Percentiles rank a stretch among this genome's conserved stretches.
Evolutionary conservation across 179 eudicot species (phyloP).

Genomic region (Amaranthus tricolor): DNA sequence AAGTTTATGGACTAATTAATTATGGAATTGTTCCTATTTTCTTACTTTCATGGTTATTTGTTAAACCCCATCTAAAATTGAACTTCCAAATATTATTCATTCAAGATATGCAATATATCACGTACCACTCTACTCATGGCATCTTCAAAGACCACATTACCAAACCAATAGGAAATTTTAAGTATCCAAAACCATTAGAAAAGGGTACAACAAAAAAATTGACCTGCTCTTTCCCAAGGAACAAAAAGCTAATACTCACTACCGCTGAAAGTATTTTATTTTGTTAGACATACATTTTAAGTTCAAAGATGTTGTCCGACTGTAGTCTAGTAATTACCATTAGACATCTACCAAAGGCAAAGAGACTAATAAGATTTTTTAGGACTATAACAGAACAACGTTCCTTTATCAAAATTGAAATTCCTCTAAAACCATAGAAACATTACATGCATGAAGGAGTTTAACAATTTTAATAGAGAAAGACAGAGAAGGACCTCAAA

Average conservation of each 20-base stretch:
- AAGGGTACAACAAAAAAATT: background rate
- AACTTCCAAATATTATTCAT: background rate
- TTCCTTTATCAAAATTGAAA: background rate
- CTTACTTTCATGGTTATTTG: background rate
- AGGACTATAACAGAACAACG: background rate
- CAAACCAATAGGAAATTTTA: background rate
- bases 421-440: background rate
- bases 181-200: background rate
- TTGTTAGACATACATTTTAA: background rate
- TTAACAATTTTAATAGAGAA: background rate
- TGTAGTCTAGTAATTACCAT: background rate
- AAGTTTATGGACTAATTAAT: background rate
- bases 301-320: background rate
- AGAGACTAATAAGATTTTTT: background rate
- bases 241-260: background rate
- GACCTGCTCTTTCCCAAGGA: background rate
- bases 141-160: background rate
- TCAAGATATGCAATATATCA: background rate
- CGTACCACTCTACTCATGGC: background rate
- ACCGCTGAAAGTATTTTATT: background rate
- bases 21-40: background rate
- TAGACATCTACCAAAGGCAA: background rate
- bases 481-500: slow-evolving; percentile 57
- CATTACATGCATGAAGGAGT: background rate
- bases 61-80: background rate